These are phyloP conservation scores for Fusarium phyllophilum DNA, from an alignment of 2,329 filamentous ascomycete species.

Conservation along the genomic window DNA sequence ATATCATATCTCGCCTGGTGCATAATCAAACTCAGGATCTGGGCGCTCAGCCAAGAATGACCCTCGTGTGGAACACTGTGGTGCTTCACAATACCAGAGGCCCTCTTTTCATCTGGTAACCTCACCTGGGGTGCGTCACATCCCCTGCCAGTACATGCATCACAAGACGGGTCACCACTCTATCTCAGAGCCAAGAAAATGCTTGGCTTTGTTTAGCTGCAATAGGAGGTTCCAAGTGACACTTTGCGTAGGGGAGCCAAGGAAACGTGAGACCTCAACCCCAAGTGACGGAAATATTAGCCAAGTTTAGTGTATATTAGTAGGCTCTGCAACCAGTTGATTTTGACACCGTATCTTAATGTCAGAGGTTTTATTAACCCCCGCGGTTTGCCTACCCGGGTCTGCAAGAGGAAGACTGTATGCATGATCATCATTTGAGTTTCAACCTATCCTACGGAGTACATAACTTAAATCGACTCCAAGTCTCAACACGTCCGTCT, in stretches of 20 bases:
- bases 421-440: not conserved
- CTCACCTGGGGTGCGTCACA: not conserved
- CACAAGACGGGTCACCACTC: constrained; percentile 18
- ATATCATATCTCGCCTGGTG: not conserved
- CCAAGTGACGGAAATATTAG: not conserved
- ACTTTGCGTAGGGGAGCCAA: not conserved
- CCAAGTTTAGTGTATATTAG: not conserved
- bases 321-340: not conserved
- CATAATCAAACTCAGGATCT: constrained; percentile 4
- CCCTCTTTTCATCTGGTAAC: constrained; percentile 33
- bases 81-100: not conserved
- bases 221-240: constrained; percentile 32
- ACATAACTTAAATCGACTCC: not conserved
- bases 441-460: not conserved
- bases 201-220: constrained; percentile 14
- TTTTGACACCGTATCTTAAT: not conserved
- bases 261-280: not conserved
- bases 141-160: constrained; percentile 17
- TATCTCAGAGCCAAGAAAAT: constrained; percentile 34
- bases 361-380: not conserved
- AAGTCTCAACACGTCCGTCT: not conserved
- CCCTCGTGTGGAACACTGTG: constrained; percentile 28
- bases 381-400: not conserved
- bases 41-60: constrained; percentile 11
- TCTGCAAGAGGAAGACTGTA: not conserved